Base-by-base conservation (phyloP, 495 filamentous ascomycete species). In the Annulohypoxylon moriforme region DNA sequence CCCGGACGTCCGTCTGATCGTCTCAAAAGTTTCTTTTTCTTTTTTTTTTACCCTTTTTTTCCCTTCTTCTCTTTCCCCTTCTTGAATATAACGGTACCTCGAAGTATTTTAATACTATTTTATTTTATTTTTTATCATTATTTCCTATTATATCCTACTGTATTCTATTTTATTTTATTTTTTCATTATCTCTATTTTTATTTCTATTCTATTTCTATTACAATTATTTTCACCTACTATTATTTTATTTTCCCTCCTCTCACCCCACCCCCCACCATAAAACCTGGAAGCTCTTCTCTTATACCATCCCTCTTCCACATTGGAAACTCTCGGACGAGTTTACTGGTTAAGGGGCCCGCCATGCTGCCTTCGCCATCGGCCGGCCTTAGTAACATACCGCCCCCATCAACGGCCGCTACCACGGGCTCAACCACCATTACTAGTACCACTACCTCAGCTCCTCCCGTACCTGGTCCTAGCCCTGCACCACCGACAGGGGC, bases 361-460 rank as follows among this genome's bases (percentile, higher is more conserved):
- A 73, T 73, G 71, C 66, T 73, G 53, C 66, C 71, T 69, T 73
- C 66, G 71, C 71, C 71, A 40, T 73, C 71, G 71, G 66, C 66
- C 57, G 66, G 71, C 56, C 57, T 73, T 62, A 73, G 71, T 69
- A 69, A 68, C 71, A 60, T 69, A 73, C 65, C 56, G 71, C 71
- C 71, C 65, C 71, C 71, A 69, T 66, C 71, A 24, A 56, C 70
- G 61, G 65, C 66, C 61, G 66, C 66, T 61, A 57, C 61, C 71
- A 73, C 71, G 56, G 71, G 56, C 50, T 66, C 71, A 69, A 66
- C 71, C 66, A 73, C 44, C 58, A 24, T 47, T 67, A 56, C 74
- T 77, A 76, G 64, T 68, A 77, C 65, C 76, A 57, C 71, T 67
- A 74, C 76, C 63, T 68, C 71, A 71, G 66, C 76, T 71, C 65